Evolutionary conservation across 2,329 filamentous ascomycete genomes (phyloP), one percentile per base, ranked within the genome.

Genomic region (Furcasterigmium sp.): DNA sequence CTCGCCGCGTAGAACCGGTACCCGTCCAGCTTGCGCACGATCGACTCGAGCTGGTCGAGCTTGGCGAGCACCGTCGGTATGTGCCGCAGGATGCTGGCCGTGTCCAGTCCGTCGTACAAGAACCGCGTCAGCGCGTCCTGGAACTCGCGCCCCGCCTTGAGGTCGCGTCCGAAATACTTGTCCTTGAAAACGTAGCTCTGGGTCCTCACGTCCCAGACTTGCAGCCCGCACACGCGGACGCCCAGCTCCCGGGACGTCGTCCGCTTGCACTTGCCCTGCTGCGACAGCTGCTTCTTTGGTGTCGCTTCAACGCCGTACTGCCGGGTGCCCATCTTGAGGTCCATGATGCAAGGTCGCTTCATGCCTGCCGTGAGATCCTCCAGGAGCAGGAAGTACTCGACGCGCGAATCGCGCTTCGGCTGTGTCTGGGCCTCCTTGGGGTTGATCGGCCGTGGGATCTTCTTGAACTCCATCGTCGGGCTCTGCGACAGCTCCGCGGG

Each of bases 301-400:
- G 78, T 83, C 3, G 93, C 93, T 53, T 97, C 91, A 11, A 97
- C 82, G 8, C 93, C 93, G 60, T 96, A 97, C 59, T 98, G 93
- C 3, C 93, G 84, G 8, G 93, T 98, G 17, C 93, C 93, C 93
- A 98, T 98, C 62, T 98, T 98, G 49, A 98, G 73, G 60, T 98
- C 93, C 63, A 98, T 85, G 46, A 98, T 95, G 65, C 93, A 97
- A 5, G 93, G 93, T 40, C 87, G 83, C 59, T 89, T 91, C 93
- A 98, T 97, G 26, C 91, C 91, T 2, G 91, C 87, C 1, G 93
- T 98, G 38, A 98, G 76, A 60, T 98, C 93, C 64, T 98, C 93
- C 9, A 98, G 70, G 1, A 98, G 74, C 13, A 98, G 71, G 60
- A 98, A 98, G 59, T 91, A 95, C 56, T 96, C 88, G 5, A 95